A percentile compares a stretch with the other conserved stretches of the same genome.
Conservation (phyloP, 768 basidiomycete genomes). For the Russula sp. region DNA sequence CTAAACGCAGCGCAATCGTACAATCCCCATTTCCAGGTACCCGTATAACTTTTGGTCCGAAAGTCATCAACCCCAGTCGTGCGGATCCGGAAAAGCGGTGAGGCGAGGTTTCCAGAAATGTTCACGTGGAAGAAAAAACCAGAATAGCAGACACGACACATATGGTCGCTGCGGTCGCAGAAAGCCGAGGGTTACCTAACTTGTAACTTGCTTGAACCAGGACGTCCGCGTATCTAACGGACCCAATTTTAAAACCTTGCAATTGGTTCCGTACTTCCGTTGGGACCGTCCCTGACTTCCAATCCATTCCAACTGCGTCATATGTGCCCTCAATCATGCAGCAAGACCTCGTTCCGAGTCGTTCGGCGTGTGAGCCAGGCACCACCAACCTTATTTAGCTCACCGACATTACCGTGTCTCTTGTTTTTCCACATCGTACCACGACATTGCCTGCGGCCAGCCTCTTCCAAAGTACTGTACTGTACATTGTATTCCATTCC, state of each 20-base stretch:
- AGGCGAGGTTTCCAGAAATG: conserved; percentile 2
- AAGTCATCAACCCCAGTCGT: conserved; percentile 2
- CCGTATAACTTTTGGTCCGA: background rate
- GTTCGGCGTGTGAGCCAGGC: conserved; percentile 5
- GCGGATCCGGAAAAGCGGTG: background rate
- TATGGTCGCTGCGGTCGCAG: background rate
- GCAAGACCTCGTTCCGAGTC: conserved; percentile 2
- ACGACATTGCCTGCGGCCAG: background rate
- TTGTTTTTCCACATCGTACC: background rate
- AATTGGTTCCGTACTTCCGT: conserved; percentile 6
- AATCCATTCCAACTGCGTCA: conserved; percentile 12
- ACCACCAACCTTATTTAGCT: conserved; percentile 14
- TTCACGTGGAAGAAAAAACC: too few species aligned
- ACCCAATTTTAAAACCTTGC: background rate
- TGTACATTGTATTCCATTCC: background rate
- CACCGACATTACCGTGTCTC: background rate
- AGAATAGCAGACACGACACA: too few species aligned
- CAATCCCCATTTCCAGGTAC: conserved; percentile 6
- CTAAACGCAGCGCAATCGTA: background rate
- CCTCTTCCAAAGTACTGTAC: background rate
- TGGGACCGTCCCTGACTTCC: background rate
- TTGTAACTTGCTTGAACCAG: too few species aligned
- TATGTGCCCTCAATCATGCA: conserved; percentile 12
- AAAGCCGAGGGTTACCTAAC: conserved; percentile 5
- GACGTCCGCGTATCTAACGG: conserved; percentile 7